phyloP scores from a whole-genome alignment of 805 yeast genomes.

The Brettanomyces anomalus region DNA sequence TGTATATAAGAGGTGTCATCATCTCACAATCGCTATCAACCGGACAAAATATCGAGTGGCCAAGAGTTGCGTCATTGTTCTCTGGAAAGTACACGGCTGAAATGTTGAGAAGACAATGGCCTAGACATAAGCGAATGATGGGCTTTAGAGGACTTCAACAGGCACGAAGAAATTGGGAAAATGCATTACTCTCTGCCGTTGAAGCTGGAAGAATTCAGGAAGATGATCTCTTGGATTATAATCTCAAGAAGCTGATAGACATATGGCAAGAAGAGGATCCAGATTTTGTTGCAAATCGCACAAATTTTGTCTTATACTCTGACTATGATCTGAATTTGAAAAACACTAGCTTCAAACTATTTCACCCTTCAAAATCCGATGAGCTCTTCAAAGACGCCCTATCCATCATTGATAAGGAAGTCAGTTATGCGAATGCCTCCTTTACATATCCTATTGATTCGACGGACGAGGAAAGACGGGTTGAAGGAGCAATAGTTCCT shows the following conservation, averaged over 20 bases:
- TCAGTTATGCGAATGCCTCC: slow-evolving; percentile 34
- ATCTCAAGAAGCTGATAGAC: slow-evolving; percentile 43
- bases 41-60: slow-evolving; percentile 57
- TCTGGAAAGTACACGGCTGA: slow-evolving; percentile 31
- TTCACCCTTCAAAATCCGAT: slow-evolving; percentile 16
- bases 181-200: slow-evolving; percentile 49
- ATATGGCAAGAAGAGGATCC: slow-evolving; percentile 52
- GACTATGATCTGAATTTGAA: slow-evolving; percentile 39
- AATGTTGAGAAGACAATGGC: slow-evolving; percentile 59
- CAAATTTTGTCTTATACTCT: slow-evolving; percentile 22
- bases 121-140: slow-evolving; percentile 45
- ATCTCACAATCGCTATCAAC: slow-evolving; percentile 52
- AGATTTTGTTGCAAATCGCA: slow-evolving; percentile 23
- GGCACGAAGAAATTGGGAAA: slow-evolving; percentile 55
- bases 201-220: slow-evolving; percentile 42
- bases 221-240: slow-evolving; percentile 40
- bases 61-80: slow-evolving; percentile 42
- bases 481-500: slow-evolving; percentile 9
- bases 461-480: slow-evolving; percentile 7
- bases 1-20: slow-evolving; percentile 54
- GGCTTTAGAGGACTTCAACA: slow-evolving; percentile 52
- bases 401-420: slow-evolving; percentile 68
- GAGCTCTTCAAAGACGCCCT: slow-evolving; percentile 40
- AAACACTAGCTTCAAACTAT: slow-evolving; percentile 34
- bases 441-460: slow-evolving; percentile 30